These are phyloP conservation scores for Calocera viscosa DNA, from an alignment of 768 basidiomycete genomes.

Conservation along the genomic window DNA sequence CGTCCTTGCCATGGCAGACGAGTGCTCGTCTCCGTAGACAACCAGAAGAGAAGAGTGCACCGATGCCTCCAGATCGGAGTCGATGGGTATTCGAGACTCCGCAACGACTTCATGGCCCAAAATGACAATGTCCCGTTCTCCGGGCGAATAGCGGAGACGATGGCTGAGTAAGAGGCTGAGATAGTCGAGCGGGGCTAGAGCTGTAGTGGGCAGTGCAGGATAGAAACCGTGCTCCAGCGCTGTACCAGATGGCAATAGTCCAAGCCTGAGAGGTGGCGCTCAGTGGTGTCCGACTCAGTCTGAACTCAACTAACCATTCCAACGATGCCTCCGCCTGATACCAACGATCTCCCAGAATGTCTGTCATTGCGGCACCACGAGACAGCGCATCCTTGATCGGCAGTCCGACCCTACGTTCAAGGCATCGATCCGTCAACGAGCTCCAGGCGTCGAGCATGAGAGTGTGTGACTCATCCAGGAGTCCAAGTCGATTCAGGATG, in stretches of 20 bases:
- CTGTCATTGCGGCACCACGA: slow-evolving; percentile 12
- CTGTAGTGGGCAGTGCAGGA: slow-evolving; percentile 16
- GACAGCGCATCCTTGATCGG: slow-evolving; percentile 11
- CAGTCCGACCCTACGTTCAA: neutral
- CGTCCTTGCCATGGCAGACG: slow-evolving; percentile 80
- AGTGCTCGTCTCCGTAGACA: slow-evolving; percentile 43
- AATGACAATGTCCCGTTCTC: slow-evolving; percentile 78
- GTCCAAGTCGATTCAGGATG: slow-evolving; percentile 54
- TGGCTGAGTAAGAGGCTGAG: slow-evolving; percentile 60
- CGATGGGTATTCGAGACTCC: neutral
- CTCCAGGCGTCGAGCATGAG: neutral
- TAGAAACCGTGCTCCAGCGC: slow-evolving; percentile 9
- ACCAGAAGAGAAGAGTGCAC: slow-evolving; percentile 57
- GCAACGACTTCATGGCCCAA: slow-evolving; percentile 73
- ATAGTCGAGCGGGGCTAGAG: slow-evolving; percentile 44
- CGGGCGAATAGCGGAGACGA: slow-evolving; percentile 51
- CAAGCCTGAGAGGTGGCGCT: slow-evolving; percentile 13
- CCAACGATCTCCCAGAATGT: neutral
- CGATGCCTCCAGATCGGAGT: slow-evolving; percentile 22
- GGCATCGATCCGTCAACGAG: neutral
- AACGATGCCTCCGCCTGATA: neutral
- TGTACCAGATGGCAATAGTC: neutral
- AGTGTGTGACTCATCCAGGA: slow-evolving; percentile 36
- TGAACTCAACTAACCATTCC: neutral
- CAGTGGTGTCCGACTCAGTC: slow-evolving; percentile 1